Evolutionary conservation across 2,329 filamentous ascomycete genomes (phyloP).

Genomic region (Sclerotinia minor): DNA sequence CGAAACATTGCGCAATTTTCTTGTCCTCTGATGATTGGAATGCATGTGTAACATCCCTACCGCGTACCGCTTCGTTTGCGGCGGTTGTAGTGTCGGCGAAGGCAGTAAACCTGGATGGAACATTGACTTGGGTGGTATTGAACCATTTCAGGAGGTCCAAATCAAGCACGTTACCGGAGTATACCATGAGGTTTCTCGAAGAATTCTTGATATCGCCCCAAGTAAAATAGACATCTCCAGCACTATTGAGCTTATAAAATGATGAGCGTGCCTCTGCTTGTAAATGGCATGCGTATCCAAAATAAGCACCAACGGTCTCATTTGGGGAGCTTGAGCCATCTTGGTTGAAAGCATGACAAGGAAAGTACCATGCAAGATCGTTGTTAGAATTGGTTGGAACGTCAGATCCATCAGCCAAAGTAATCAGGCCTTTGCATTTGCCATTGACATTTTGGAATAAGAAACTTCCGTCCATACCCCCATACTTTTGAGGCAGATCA

Average conservation of each 20-base stretch:
- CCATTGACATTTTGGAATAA: constrained; percentile 99
- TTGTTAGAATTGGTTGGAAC: constrained; percentile 73
- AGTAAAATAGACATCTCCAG: constrained; percentile 91
- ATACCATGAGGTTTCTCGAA: constrained; percentile 88
- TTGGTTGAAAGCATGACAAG: constrained; percentile 87
- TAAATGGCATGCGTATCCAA: constrained; percentile 89
- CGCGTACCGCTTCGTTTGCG: constrained; percentile 65
- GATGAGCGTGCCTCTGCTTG: constrained; percentile 63
- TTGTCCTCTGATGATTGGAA: constrained; percentile 81
- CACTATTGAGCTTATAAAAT: constrained; percentile 71
- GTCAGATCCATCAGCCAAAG: constrained; percentile 65
- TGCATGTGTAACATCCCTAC: constrained; percentile 84
- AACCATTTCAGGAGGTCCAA: constrained; percentile 88
- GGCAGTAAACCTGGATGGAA: constrained; percentile 76
- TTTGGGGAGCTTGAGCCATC: constrained; percentile 84
- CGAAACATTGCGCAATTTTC: constrained; percentile 79
- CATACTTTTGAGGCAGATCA: constrained; percentile 77
- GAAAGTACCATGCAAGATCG: constrained; percentile 95
- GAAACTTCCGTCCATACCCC: constrained; percentile 92
- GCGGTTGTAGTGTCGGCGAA: constrained; percentile 66
- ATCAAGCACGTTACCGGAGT: constrained; percentile 91
- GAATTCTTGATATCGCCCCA: constrained; percentile 92
- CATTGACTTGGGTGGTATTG: constrained; percentile 74
- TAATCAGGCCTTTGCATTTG: constrained; percentile 90
- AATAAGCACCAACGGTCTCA: constrained; percentile 69